Base-by-base conservation (phyloP, 352 stramenopile genomes). In the Phytophthora uliginosa region DNA sequence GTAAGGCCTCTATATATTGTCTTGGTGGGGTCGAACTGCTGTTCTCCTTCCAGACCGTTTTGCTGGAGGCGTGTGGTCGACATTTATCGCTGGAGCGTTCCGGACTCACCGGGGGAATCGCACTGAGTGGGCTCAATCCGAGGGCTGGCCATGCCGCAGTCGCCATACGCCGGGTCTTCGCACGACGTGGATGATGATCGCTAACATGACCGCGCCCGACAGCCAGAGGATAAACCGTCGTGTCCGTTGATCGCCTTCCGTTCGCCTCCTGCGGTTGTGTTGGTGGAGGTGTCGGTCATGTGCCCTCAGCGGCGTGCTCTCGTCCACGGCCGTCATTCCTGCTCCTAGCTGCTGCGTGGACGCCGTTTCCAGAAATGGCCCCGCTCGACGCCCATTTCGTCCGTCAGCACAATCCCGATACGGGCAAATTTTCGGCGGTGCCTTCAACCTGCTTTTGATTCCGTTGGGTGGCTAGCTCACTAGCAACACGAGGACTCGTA, bases 281-380 rank as follows among this genome's bases (percentile, higher is more conserved):
- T 7, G 53, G 40, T 77, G 42, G 45, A 77, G 34, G 9, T 74
- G 70, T 1, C 70, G 64, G 24, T 77, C 64, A 38, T 77, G 70
- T 12, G 53, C 4, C 31, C 57, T 60, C 55, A 74, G 40, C 13
- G 70, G 64, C n/a, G 70, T 74, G 53, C 33, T 63, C 22, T 77
- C 65, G 48, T 63, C 64, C 56, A 66, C 31, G 2, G 33, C 13
- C 4, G 17, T 2, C 70, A 74, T 77, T n/a, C 34, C 31, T 69
- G 17, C 17, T 7, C 26, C n/a, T 7, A n/a, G 6, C n/a, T 8
- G 40, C 15, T n/a, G 3, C n/a, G 18, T 22, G 4, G 17, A 24
- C 51, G 58, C 40, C 17, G 33, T 34, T 67, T 98, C 97, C 63
- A 77, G 31, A 64, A 82, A 82, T 42, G 69, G 51, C 55, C 20